These are phyloP conservation scores for Globisporangium lucens DNA, from an alignment of 352 stramenopile species.

Conservation along the genomic window DNA sequence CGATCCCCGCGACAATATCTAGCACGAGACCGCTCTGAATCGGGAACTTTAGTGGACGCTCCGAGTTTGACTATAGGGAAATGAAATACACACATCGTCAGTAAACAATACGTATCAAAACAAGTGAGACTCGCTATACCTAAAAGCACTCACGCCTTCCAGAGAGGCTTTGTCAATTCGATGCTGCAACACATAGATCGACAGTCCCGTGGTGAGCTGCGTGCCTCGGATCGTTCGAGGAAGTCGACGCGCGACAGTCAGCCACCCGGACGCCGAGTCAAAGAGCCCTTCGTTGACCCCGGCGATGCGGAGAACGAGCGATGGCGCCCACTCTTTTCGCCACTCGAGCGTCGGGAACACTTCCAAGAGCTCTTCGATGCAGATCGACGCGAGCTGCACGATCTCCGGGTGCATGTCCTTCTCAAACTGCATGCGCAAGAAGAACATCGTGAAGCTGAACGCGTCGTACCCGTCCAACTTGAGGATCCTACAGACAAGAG, in stretches of 20 bases:
- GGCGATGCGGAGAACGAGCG: conserved; percentile 77
- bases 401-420: conserved; percentile 68
- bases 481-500: conserved; percentile 26
- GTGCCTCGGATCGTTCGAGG: conserved; percentile 70
- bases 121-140: neutral
- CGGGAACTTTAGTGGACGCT: conserved; percentile 76
- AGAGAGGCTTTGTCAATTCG: conserved; percentile 58
- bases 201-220: conserved; percentile 69
- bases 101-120: neutral
- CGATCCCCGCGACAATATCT: conserved; percentile 76
- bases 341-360: conserved; percentile 65
- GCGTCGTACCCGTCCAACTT: conserved; percentile 69
- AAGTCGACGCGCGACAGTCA: conserved; percentile 67
- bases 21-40: conserved; percentile 75
- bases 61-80: conserved; percentile 31
- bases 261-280: conserved; percentile 67
- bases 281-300: conserved; percentile 76
- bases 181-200: conserved; percentile 80
- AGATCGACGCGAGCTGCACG: conserved; percentile 71
- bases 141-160: conserved; percentile 33
- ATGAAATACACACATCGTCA: neutral
- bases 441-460: conserved; percentile 86
- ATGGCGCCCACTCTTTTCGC: conserved; percentile 70
- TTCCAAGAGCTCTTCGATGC: conserved; percentile 78
- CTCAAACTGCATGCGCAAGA: conserved; percentile 85